Conservation (phyloP, 2,329 filamentous ascomycete genomes). For the Clathrospora elynae region DNA sequence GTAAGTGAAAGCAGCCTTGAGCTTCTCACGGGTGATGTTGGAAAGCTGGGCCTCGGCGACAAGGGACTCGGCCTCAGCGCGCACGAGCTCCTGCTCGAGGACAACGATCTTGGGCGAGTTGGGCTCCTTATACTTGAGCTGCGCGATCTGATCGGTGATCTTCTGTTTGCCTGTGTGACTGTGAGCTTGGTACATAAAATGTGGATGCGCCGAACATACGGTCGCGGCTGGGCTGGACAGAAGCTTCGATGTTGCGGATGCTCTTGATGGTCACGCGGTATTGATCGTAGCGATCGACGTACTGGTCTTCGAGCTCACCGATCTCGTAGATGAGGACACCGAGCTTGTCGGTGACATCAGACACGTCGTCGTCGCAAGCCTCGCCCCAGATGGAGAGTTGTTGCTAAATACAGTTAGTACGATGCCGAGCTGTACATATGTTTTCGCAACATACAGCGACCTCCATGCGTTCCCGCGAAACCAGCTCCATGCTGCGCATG, state of each 20-base stretch:
- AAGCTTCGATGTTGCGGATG: slow-evolving; percentile 98
- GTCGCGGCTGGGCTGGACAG: slow-evolving; percentile 95
- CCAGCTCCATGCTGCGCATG: slow-evolving; percentile 96
- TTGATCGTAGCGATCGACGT: slow-evolving; percentile 98
- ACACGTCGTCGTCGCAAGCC: slow-evolving; percentile 93
- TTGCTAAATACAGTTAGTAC: slow-evolving; percentile 65
- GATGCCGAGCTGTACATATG: slow-evolving; percentile 5
- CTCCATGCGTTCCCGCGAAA: slow-evolving; percentile 96
- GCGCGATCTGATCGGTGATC: slow-evolving; percentile 97
- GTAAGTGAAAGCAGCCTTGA: slow-evolving; percentile 97
- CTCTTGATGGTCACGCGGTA: slow-evolving; percentile 99
- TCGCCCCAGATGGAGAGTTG: slow-evolving; percentile 99
- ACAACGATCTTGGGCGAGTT: slow-evolving; percentile 98
- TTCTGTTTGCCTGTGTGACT: slow-evolving; percentile 82
- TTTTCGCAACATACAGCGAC: slow-evolving; percentile 76
- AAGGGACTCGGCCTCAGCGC: slow-evolving; percentile 97
- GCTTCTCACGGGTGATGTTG: slow-evolving; percentile 99
- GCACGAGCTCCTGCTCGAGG: slow-evolving; percentile 96
- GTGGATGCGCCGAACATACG: slow-evolving; percentile 63
- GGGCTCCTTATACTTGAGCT: slow-evolving; percentile 99
- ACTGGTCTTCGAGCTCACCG: slow-evolving; percentile 96
- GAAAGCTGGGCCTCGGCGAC: slow-evolving; percentile 97
- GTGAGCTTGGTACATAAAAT: slow-evolving; percentile 5
- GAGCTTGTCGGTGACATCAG: slow-evolving; percentile 98
- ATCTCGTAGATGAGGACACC: slow-evolving; percentile 98